These are phyloP conservation scores for Cryphonectria japonica DNA, from an alignment of 2,329 filamentous ascomycete species.

Conservation along the genomic window DNA sequence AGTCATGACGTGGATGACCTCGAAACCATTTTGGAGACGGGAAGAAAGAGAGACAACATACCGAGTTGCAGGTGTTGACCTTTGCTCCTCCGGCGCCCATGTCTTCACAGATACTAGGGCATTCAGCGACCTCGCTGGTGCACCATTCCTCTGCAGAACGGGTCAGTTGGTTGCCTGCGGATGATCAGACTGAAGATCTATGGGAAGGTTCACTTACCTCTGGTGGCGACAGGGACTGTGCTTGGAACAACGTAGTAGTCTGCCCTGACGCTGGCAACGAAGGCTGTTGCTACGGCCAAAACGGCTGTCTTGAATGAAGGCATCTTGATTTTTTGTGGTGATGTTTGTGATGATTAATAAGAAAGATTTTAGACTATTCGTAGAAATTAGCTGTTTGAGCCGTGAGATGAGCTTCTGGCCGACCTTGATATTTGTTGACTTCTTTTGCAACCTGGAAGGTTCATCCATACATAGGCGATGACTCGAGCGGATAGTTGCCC, in stretches of 20 bases:
- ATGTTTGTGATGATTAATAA: neutral
- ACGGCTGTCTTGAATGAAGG: constrained; percentile 56
- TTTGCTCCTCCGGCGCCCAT: constrained; percentile 52
- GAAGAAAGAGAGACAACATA: constrained; percentile 43
- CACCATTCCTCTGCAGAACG: constrained; percentile 65
- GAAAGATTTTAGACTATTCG: neutral
- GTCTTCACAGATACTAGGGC: constrained; percentile 75
- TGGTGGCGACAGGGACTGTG: constrained; percentile 55
- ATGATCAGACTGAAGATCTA: neutral
- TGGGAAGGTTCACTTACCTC: constrained; percentile 50
- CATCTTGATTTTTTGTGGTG: constrained; percentile 44
- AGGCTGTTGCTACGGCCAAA: constrained; percentile 57
- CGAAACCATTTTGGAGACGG: neutral
- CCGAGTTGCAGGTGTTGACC: constrained; percentile 70
- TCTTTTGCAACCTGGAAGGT: neutral
- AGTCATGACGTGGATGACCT: neutral
- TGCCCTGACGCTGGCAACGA: constrained; percentile 57
- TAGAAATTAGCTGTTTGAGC: neutral
- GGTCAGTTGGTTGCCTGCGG: neutral
- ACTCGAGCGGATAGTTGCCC: neutral
- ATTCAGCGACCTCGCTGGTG: constrained; percentile 61
- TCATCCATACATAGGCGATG: no score
- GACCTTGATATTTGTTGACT: constrained; percentile 1
- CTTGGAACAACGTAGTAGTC: constrained; percentile 66
- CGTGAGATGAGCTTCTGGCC: neutral